These are phyloP conservation scores for Elsinoe arachidis DNA, from an alignment of 2,329 filamentous ascomycete species.

Conservation along the genomic window DNA sequence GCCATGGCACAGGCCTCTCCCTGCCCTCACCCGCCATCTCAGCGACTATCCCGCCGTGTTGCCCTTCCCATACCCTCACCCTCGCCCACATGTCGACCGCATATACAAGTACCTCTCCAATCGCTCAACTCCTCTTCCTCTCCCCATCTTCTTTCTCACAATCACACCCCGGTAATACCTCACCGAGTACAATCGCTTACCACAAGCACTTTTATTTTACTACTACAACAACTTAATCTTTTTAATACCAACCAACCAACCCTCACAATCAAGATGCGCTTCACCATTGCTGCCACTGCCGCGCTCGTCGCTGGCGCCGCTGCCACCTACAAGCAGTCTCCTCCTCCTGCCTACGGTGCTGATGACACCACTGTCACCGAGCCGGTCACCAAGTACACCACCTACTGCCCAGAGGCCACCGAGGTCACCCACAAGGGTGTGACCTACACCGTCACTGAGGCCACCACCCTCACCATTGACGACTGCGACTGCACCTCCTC, in stretches of 20 bases:
- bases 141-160: slow-evolving; percentile 2
- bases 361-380: slow-evolving; percentile 23
- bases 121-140: neutral
- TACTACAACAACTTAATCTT: neutral
- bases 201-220: neutral
- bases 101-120: slow-evolving; percentile 9
- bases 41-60: neutral
- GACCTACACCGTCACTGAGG: slow-evolving; percentile 20
- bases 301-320: slow-evolving; percentile 33
- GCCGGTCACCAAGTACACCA: slow-evolving; percentile 27
- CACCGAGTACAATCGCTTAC: slow-evolving; percentile 11
- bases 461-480: slow-evolving; percentile 22
- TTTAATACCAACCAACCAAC: slow-evolving; percentile 12
- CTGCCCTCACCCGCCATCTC: neutral
- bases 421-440: slow-evolving; percentile 20
- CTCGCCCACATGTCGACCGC: slow-evolving; percentile 2
- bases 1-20: slow-evolving; percentile 2
- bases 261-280: slow-evolving; percentile 39
- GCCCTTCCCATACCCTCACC: neutral
- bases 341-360: neutral
- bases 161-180: slow-evolving; percentile 9
- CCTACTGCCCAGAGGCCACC: slow-evolving; percentile 25
- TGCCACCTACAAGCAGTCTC: slow-evolving; percentile 31
- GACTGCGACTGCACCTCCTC: slow-evolving; percentile 38
- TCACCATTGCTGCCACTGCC: slow-evolving; percentile 30